These are phyloP conservation scores for Annona squamosa DNA, from an alignment of 164 flowering plant genomes.

Conservation along the genomic window DNA sequence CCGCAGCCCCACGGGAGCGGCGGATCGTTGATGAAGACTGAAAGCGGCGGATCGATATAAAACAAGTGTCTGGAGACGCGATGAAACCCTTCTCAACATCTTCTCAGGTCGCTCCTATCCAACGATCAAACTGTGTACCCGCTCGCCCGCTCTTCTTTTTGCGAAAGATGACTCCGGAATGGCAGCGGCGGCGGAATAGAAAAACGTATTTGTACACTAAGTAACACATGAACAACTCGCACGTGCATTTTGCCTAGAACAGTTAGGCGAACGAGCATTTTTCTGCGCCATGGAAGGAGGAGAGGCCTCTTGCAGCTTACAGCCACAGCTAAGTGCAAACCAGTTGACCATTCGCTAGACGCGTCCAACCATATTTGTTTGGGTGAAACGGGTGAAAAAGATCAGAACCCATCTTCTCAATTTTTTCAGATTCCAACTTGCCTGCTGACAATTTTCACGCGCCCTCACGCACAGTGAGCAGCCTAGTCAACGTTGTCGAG, in stretches of 20 bases:
- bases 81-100: conserved; percentile 63
- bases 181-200: neutral
- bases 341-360: too few relatives aligned
- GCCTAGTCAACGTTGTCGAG: too few relatives aligned
- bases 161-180: neutral
- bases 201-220: neutral
- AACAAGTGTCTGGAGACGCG: conserved; percentile 44
- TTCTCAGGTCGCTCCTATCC: neutral
- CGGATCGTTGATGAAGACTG: conserved; percentile 14
- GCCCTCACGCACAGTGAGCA: too few relatives aligned
- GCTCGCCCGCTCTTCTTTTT: neutral
- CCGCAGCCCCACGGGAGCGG: conserved; percentile 7
- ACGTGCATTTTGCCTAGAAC: neutral
- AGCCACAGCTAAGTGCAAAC: too few relatives aligned
- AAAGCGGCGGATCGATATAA: conserved; percentile 24
- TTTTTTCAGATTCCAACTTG: too few relatives aligned
- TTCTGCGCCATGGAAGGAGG: too few relatives aligned
- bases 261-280: too few relatives aligned
- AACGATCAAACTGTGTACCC: neutral
- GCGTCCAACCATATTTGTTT: too few relatives aligned
- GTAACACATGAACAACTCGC: neutral
- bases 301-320: too few relatives aligned
- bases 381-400: too few relatives aligned
- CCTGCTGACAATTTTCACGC: too few relatives aligned
- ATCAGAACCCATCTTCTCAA: too few relatives aligned